phyloP scores from a whole-genome alignment of 805 yeast genomes.

The Metschnikowia bowlesiae region DNA sequence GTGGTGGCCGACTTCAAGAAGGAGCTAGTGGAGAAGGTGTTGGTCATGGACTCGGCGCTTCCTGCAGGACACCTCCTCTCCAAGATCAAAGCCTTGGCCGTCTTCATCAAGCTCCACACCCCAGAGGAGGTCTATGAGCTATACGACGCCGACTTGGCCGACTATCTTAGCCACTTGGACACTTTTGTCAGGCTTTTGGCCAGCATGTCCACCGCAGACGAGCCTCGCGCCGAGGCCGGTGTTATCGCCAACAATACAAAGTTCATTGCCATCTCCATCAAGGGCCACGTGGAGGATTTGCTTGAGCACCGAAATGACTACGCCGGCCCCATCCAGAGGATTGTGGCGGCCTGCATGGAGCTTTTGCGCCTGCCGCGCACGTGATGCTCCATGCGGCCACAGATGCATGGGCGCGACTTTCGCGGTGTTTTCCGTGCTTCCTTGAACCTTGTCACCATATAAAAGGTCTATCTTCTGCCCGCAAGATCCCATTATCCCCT shows the following conservation, averaged over 20 bases:
- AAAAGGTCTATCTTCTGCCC: not conserved
- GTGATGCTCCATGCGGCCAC: not conserved
- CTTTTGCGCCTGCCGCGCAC: not conserved
- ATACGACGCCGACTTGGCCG: slow-evolving; percentile 6
- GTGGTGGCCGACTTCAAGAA: slow-evolving; percentile 3
- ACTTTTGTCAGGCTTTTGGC: slow-evolving; percentile 15
- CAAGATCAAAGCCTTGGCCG: slow-evolving; percentile 14
- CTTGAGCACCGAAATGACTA: not conserved
- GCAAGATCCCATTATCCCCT: not conserved
- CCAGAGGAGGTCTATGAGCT: slow-evolving; percentile 2
- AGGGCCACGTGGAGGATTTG: slow-evolving; percentile 4
- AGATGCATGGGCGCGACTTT: not conserved
- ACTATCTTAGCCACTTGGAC: slow-evolving; percentile 6
- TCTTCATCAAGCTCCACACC: slow-evolving; percentile 8
- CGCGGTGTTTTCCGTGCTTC: not conserved
- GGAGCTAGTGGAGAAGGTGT: slow-evolving; percentile 4
- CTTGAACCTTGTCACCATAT: not conserved
- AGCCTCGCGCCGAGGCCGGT: slow-evolving; percentile 4
- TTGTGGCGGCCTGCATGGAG: not conserved
- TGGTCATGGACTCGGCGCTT: slow-evolving; percentile 5
- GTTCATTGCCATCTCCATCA: slow-evolving; percentile 25
- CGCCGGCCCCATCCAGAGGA: not conserved
- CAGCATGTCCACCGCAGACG: not conserved
- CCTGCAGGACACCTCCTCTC: slow-evolving; percentile 8
- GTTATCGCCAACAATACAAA: slow-evolving; percentile 28